Percentiles rank a stretch among this genome's conserved stretches.
Conservation (phyloP, 1,284 basidiomycete species). For the Ceratobasidium sp. region DNA sequence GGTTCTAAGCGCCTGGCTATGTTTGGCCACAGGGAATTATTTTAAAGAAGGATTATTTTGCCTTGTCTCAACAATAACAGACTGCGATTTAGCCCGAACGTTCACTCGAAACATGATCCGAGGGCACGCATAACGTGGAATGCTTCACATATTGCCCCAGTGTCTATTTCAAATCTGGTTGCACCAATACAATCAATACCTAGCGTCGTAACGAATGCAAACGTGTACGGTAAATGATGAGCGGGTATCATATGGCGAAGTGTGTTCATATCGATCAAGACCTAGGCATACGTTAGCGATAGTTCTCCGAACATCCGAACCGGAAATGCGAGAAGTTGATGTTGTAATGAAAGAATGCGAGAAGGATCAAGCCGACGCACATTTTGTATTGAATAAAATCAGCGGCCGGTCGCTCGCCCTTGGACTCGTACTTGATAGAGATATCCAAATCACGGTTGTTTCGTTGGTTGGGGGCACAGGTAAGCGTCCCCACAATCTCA, state of each 20-base stretch:
- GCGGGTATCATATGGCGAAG: constrained; percentile 29
- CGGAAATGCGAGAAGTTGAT: not conserved
- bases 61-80: not conserved
- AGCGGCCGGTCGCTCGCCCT: constrained; percentile 49
- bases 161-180: constrained; percentile 26
- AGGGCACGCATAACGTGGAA: not conserved
- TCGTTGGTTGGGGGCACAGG: constrained; percentile 83
- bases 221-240: not conserved
- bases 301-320: constrained; percentile 1
- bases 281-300: constrained; percentile 36
- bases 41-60: not conserved
- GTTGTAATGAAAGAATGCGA: not conserved
- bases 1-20: too few species aligned
- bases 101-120: not conserved
- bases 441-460: constrained; percentile 97
- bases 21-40: not conserved
- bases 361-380: constrained; percentile 47
- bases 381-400: constrained; percentile 55
- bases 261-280: constrained; percentile 28
- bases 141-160: not conserved
- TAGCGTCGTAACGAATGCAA: constrained; percentile 8
- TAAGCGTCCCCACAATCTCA: constrained; percentile 70
- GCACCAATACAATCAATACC: constrained; percentile 30
- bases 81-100: not conserved
- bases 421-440: constrained; percentile 69